Evolutionary conservation across 139 green algal species (phyloP).

Genomic region (Coelastrella sp.): DNA sequence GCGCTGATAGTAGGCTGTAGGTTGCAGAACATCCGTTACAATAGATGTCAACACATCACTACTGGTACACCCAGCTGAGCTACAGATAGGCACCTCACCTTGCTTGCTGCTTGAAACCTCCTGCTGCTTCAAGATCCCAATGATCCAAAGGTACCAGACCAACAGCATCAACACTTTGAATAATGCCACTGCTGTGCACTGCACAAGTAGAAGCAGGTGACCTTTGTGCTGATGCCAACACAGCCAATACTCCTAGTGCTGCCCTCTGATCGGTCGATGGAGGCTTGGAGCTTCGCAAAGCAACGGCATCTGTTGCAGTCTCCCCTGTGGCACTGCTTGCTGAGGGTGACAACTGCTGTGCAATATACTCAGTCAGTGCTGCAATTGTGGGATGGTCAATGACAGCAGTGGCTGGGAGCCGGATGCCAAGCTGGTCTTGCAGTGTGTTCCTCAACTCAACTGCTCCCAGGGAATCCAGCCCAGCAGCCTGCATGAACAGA

Average conservation of each 20-base stretch:
- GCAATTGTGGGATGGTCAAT: conserved; percentile 69
- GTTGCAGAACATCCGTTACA: no score
- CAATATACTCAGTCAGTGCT: conserved; percentile 32
- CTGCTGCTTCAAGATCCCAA: conserved; percentile 72
- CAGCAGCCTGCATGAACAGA: conserved; percentile 55
- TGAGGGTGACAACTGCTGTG: conserved; percentile 13
- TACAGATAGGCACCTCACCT: not conserved
- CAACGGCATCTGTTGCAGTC: conserved; percentile 3
- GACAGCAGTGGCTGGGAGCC: conserved; percentile 69
- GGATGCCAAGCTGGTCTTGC: conserved; percentile 49
- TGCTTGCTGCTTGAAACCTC: not conserved
- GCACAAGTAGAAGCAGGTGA: not conserved
- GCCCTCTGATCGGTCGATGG: conserved; percentile 4
- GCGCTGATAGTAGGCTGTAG: no score
- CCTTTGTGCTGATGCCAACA: not conserved
- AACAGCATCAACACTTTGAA: conserved; percentile 40
- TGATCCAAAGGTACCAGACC: conserved; percentile 46
- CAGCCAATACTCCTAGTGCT: not conserved
- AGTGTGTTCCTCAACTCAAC: conserved; percentile 82
- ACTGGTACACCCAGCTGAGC: no score
- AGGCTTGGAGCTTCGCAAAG: not conserved
- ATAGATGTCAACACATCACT: no score
- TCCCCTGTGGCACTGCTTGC: no score
- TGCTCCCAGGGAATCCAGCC: conserved; percentile 81
- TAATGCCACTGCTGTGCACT: not conserved